Evolutionary conservation across 2,329 filamentous ascomycete genomes (phyloP).

Genomic region (Claviceps sp.): DNA sequence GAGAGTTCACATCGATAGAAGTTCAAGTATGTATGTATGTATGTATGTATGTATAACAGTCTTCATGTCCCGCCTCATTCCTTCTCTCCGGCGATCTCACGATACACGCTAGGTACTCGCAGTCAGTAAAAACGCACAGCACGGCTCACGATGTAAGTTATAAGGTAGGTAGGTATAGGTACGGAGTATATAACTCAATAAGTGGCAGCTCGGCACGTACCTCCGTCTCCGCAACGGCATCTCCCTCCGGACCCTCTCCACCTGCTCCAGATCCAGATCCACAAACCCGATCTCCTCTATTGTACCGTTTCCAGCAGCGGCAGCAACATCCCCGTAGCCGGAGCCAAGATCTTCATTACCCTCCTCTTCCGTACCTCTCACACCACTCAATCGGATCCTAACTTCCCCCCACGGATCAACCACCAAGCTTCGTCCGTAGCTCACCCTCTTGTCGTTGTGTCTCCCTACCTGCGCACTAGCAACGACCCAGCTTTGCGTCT

Average conservation of each 20-base stretch:
- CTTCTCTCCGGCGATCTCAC: too few species aligned
- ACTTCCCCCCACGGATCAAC: conserved; percentile 79
- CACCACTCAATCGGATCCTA: conserved; percentile 48
- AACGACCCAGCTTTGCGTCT: conserved; percentile 77
- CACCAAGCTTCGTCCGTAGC: conserved; percentile 78
- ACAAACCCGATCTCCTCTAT: conserved; percentile 38
- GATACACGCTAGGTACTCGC: background rate
- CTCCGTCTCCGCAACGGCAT: conserved; percentile 39
- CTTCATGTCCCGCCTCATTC: too few species aligned
- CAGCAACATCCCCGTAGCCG: conserved; percentile 20
- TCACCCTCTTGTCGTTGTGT: conserved; percentile 61
- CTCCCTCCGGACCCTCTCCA: conserved; percentile 33
- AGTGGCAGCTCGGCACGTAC: conserved; percentile 24
- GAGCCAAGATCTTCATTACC: conserved; percentile 17
- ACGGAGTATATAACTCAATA: too few species aligned
- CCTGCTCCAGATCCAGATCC: conserved; percentile 35
- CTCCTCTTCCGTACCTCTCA: conserved; percentile 36
- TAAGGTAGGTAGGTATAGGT: too few species aligned
- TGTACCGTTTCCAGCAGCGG: conserved; percentile 12
- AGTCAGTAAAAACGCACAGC: background rate
- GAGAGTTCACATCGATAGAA: too few species aligned
- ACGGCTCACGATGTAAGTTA: background rate
- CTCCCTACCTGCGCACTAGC: conserved; percentile 68
- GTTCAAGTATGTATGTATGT: too few species aligned
- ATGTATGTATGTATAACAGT: too few species aligned